These are phyloP conservation scores for Bipolaris cookei DNA, from an alignment of 2,329 filamentous ascomycete genomes.

Conservation along the genomic window DNA sequence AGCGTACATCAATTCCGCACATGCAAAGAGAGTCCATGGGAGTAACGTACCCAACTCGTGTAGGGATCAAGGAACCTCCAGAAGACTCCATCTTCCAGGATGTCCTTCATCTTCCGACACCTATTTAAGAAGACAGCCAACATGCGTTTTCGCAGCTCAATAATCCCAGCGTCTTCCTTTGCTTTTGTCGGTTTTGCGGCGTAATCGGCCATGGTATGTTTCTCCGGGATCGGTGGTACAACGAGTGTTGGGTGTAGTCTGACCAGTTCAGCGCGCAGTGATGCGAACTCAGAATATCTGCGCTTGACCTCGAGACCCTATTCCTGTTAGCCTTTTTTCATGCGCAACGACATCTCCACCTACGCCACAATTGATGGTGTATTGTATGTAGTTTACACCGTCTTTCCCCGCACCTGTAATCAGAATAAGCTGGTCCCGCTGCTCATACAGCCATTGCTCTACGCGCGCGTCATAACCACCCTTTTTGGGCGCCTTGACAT, in stretches of 20 bases:
- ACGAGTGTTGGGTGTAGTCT: slow-evolving; percentile 93
- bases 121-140: slow-evolving; percentile 92
- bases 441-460: slow-evolving; percentile 96
- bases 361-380: slow-evolving; percentile 95
- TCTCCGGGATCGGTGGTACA: slow-evolving; percentile 96
- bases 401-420: slow-evolving; percentile 96
- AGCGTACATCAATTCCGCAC: slow-evolving; percentile 7
- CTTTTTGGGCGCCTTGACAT: slow-evolving; percentile 66
- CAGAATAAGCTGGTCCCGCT: slow-evolving; percentile 84
- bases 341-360: slow-evolving; percentile 30
- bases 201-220: slow-evolving; percentile 98
- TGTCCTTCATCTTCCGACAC: slow-evolving; percentile 89
- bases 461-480: slow-evolving; percentile 94
- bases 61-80: slow-evolving; percentile 98
- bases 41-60: slow-evolving; percentile 83
- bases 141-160: slow-evolving; percentile 97
- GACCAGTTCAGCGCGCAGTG: slow-evolving; percentile 84
- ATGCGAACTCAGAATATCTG: slow-evolving; percentile 95
- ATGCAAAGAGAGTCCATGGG: neutral
- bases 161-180: slow-evolving; percentile 96
- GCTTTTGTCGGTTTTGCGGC: slow-evolving; percentile 97
- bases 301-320: slow-evolving; percentile 94
- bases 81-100: slow-evolving; percentile 92
- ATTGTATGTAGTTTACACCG: slow-evolving; percentile 92
- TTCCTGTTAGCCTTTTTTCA: slow-evolving; percentile 19